Evolutionary conservation across 352 stramenopile genomes (phyloP).

Genomic region (Blastocystis sp.): DNA sequence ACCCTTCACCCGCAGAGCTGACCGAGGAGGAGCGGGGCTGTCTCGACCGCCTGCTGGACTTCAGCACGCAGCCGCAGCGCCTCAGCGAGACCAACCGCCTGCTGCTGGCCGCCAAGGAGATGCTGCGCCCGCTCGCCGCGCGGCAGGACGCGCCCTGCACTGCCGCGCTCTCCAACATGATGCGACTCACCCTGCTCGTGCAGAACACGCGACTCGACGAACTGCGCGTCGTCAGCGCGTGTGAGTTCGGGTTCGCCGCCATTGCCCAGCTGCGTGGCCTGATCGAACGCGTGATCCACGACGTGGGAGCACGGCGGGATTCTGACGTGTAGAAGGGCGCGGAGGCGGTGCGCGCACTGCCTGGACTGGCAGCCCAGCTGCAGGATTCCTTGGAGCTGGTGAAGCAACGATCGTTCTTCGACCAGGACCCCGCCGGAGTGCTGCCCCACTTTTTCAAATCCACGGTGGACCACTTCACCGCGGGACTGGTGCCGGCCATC

Average conservation of each 20-base stretch:
- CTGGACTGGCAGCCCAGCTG: background rate
- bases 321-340: background rate
- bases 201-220: slow-evolving; percentile 12
- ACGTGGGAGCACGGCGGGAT: background rate
- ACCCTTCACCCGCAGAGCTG: background rate
- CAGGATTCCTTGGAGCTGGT: background rate
- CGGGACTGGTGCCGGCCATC: background rate
- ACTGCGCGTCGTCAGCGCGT: background rate
- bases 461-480: background rate
- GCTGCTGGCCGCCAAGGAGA: background rate
- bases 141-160: background rate
- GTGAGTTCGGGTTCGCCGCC: background rate
- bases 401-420: background rate
- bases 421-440: background rate
- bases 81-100: slow-evolving; percentile 12
- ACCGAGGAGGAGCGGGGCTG: background rate
- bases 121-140: background rate
- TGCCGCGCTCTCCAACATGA: slow-evolving; percentile 2
- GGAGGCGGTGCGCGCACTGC: background rate
- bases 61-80: background rate
- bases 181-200: background rate
- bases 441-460: background rate
- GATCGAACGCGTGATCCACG: background rate
- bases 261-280: background rate
- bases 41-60: background rate